phyloP scores from a whole-genome alignment of 228 moss, liverwort and hornwort species.

The Sphagnum fallax region DNA sequence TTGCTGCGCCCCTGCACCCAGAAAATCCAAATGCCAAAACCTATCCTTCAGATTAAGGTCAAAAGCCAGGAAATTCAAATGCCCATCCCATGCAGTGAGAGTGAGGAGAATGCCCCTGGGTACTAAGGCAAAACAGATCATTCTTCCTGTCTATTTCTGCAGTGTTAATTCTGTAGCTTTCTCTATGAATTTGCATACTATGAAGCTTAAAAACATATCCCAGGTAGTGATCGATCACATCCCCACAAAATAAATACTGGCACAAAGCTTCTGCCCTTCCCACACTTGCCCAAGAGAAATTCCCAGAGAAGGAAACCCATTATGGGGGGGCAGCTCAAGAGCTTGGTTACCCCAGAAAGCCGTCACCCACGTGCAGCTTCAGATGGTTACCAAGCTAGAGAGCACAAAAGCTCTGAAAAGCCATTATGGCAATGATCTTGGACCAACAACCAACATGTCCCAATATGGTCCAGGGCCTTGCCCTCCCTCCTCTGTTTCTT shows the following conservation, averaged over 20 bases:
- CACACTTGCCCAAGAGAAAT: background rate
- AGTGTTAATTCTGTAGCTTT: too few relatives aligned
- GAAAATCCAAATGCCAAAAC: background rate
- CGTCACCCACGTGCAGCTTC: background rate
- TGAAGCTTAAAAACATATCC: background rate
- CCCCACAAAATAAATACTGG: background rate
- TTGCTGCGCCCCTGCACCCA: background rate
- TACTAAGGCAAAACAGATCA: background rate
- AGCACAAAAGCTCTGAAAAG: conserved; percentile 3
- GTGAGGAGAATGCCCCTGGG: too few relatives aligned
- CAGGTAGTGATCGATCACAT: background rate
- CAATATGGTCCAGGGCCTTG: conserved; percentile 1
- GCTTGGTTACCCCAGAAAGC: conserved; percentile 1
- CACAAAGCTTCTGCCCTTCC: background rate
- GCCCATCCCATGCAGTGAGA: too few relatives aligned
- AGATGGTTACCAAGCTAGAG: background rate
- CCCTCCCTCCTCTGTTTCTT: background rate
- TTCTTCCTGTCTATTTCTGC: background rate
- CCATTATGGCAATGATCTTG: conserved; percentile 1
- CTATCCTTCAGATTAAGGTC: too few relatives aligned
- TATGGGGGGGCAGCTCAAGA: background rate
- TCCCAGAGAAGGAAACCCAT: background rate
- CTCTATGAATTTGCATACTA: too few relatives aligned
- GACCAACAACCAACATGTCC: conserved; percentile 1
- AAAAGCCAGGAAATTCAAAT: too few relatives aligned